Evolutionary conservation across 768 basidiomycete genomes (phyloP), one percentile per base, ranked within the genome.

Genomic region (Clathrus columnatus): DNA sequence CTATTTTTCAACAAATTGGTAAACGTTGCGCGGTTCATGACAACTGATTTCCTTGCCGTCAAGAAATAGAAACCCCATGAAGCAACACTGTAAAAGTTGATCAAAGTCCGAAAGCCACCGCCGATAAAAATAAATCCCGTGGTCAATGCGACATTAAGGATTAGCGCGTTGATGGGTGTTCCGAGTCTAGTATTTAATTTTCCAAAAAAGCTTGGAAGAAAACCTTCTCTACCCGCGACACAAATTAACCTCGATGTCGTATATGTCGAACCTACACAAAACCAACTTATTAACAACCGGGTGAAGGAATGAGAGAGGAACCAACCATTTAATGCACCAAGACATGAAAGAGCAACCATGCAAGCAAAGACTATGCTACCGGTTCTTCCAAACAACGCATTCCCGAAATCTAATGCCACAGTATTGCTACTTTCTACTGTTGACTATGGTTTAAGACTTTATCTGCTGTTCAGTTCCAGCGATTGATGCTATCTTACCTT

Each of bases 261-360:
- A 64, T 84, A 86, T 56, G 83, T 82, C 0, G 81, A 76, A 7
- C 83, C 84, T 87, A 59, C 51, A 57, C 48, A 24, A 24, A 24
- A 26, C 29, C 30, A 18, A 41, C 26, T 17, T 36, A 36, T 48
- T 58, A 10, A 24, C 26, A 42, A 26, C 23, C 46, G 27, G 2
- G 7, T 1, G 26, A 28, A 20, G 21, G 18, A 26, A 18, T 14
- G 23, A 48, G 28, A 30, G 59, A 23, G n/a, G 53, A 63, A 65
- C 60, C 43, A 62, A 82, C 92, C 88, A 66, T 96, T 95, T 51
- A 99, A 70, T 1, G 96, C 92, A 17, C 95, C 95, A 61, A 99
- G 91, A 67, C 92, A 96, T 2, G 93, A 96, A 56, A 97, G 77
- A 1, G 92, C 90, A 14, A 99, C 95, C 78, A 92, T 83, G 50